A percentile compares a stretch with the other conserved stretches of the same genome.
phyloP scores from a whole-genome alignment of 768 basidiomycete genomes.

The Daedalea quercina region DNA sequence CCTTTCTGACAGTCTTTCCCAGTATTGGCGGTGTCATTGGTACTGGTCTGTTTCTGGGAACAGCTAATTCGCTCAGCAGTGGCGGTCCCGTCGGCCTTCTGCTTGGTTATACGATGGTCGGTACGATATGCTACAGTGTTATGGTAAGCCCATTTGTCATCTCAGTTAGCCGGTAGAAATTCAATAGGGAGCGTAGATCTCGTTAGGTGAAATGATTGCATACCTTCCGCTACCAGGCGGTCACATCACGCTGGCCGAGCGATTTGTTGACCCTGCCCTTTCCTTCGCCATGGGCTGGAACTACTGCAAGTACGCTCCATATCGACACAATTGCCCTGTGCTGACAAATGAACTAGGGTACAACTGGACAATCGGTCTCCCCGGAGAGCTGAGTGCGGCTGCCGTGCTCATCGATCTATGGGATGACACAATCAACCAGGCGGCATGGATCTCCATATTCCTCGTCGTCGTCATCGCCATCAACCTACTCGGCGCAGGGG shows the following conservation, averaged over 20 bases:
- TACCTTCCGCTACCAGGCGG: slow-evolving; percentile 76
- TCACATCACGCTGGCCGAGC: slow-evolving; percentile 78
- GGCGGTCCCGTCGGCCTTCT: slow-evolving; percentile 59
- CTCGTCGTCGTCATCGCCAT: slow-evolving; percentile 70
- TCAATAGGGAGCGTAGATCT: slow-evolving; percentile 35
- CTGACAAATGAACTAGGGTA: slow-evolving; percentile 24
- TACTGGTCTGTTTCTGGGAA: slow-evolving; percentile 41
- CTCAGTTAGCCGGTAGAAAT: neutral
- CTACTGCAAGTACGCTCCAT: slow-evolving; percentile 32
- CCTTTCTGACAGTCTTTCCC: neutral
- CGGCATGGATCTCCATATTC: slow-evolving; percentile 77
- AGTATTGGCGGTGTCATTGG: slow-evolving; percentile 41
- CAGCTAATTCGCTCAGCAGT: slow-evolving; percentile 35
- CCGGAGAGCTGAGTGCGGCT: slow-evolving; percentile 69
- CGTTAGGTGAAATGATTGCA: slow-evolving; percentile 70
- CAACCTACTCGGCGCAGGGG: slow-evolving; percentile 71
- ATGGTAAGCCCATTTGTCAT: slow-evolving; percentile 42
- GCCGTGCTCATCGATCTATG: slow-evolving; percentile 75
- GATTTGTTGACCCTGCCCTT: slow-evolving; percentile 73
- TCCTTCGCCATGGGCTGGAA: slow-evolving; percentile 50
- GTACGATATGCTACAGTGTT: slow-evolving; percentile 61
- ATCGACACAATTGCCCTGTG: slow-evolving; percentile 2
- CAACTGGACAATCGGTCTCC: slow-evolving; percentile 61
- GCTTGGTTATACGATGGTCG: slow-evolving; percentile 62
- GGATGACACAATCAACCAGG: slow-evolving; percentile 45